phyloP scores from a whole-genome alignment of 345 rosid species.

The Punica granatum region DNA sequence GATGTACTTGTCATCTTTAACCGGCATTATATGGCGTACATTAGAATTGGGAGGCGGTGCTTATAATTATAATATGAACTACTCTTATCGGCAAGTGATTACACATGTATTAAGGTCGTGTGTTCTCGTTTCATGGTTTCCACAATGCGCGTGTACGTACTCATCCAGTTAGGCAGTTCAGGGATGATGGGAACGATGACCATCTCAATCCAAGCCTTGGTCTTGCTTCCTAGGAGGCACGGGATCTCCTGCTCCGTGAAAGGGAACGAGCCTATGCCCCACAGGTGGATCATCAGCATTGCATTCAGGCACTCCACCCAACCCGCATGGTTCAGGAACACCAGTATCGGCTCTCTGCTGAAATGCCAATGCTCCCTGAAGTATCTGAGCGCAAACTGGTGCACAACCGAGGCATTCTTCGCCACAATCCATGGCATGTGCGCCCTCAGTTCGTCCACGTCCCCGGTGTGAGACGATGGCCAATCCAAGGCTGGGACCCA shows the following conservation, averaged over 20 bases:
- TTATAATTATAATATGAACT: too few species aligned
- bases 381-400: slow-evolving; percentile 40
- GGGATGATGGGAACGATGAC: background rate
- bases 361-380: slow-evolving; percentile 61
- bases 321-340: slow-evolving; percentile 73
- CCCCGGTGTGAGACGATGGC: slow-evolving; percentile 15
- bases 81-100: too few species aligned
- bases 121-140: too few species aligned
- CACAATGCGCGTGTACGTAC: too few species aligned
- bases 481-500: slow-evolving; percentile 75
- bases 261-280: slow-evolving; percentile 66
- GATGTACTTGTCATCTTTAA: background rate
- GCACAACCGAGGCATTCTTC: slow-evolving; percentile 46
- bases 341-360: slow-evolving; percentile 52
- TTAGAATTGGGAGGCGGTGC: too few species aligned
- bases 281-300: slow-evolving; percentile 80
- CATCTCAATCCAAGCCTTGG: slow-evolving; percentile 2
- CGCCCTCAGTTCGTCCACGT: slow-evolving; percentile 34
- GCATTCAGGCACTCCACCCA: slow-evolving; percentile 61
- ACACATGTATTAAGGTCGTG: background rate
- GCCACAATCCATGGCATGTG: slow-evolving; percentile 70
- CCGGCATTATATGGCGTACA: too few species aligned
- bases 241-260: slow-evolving; percentile 54
- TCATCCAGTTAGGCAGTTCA: background rate
- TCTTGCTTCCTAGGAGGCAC: slow-evolving; percentile 37